Evolutionary conservation across 2,329 filamentous ascomycete genomes (phyloP).

Genomic region (Phialophora expanda): DNA sequence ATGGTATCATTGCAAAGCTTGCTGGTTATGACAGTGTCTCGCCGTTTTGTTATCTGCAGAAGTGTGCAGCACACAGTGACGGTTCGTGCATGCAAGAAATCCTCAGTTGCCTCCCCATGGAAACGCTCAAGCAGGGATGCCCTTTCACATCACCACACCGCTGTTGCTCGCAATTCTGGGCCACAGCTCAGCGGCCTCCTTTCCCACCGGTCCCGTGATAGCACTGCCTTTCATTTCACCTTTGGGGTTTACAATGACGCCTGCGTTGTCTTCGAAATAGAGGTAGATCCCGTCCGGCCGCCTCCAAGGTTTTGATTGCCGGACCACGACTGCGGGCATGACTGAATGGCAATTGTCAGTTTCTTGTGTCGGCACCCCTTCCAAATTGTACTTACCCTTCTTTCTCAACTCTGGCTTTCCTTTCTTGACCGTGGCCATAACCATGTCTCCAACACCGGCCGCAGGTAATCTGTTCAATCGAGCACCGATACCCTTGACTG

Average conservation of each 20-base stretch:
- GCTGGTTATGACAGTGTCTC: neutral
- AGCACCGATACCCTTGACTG: constrained; percentile 97
- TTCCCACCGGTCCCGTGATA: constrained; percentile 98
- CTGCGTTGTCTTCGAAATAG: constrained; percentile 99
- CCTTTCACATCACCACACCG: constrained; percentile 96
- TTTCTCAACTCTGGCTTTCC: constrained; percentile 99
- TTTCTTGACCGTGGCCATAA: constrained; percentile 99
- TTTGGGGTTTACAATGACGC: constrained; percentile 99
- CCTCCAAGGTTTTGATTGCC: constrained; percentile 99
- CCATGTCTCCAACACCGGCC: constrained; percentile 99
- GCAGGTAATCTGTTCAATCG: constrained; percentile 96
- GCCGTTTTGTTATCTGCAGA: neutral
- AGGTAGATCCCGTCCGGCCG: constrained; percentile 97
- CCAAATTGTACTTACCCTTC: constrained; percentile 62
- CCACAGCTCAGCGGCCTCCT: constrained; percentile 99
- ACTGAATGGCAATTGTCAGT: constrained; percentile 54
- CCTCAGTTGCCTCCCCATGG: neutral
- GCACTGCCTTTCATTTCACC: constrained; percentile 99
- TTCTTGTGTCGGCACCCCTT: neutral
- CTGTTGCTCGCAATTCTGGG: constrained; percentile 99
- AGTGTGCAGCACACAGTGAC: neutral
- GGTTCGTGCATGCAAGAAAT: neutral
- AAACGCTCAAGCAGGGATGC: constrained; percentile 9
- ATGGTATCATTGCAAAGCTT: constrained; percentile 21
- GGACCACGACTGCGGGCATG: constrained; percentile 98